Conservation (phyloP, 1,139 yeast species). For the Debaryomycetaceae sp. region DNA sequence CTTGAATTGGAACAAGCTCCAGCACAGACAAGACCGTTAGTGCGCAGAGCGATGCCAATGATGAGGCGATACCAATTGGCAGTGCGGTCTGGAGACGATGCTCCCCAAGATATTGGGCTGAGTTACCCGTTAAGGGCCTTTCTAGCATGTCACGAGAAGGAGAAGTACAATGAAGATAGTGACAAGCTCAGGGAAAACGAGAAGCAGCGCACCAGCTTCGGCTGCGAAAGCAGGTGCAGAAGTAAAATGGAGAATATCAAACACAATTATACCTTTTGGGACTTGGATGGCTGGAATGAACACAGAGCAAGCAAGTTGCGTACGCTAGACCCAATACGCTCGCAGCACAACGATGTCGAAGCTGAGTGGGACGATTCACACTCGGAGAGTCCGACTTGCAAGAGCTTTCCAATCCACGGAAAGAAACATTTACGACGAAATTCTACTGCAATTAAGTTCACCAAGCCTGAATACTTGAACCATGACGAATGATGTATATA, state of each 20-base stretch:
- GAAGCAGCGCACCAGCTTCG: too few relatives aligned
- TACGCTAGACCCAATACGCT: background rate
- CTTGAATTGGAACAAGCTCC: too few relatives aligned
- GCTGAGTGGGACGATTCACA: background rate
- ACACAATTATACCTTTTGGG: background rate
- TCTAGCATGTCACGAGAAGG: background rate
- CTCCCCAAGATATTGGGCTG: background rate
- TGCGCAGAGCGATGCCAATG: background rate
- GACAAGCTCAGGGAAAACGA: background rate
- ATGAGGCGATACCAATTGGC: background rate
- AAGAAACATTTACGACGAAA: conserved; percentile 26
- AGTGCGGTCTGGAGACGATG: background rate
- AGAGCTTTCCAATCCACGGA: background rate
- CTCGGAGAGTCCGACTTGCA: background rate
- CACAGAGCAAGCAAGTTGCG: background rate
- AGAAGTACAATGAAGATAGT: background rate
- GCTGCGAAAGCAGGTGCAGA: background rate
- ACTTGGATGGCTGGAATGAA: background rate
- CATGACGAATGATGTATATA: background rate
- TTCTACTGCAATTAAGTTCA: conserved; percentile 31
- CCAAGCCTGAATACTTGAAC: conserved; percentile 14
- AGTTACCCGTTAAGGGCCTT: background rate
- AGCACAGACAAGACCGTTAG: too few relatives aligned
- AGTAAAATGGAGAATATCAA: background rate
- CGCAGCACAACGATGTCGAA: background rate